Evolutionary conservation across 208 protist genomes (phyloP).

Genomic region (Acanthamoeba rhysodes): DNA sequence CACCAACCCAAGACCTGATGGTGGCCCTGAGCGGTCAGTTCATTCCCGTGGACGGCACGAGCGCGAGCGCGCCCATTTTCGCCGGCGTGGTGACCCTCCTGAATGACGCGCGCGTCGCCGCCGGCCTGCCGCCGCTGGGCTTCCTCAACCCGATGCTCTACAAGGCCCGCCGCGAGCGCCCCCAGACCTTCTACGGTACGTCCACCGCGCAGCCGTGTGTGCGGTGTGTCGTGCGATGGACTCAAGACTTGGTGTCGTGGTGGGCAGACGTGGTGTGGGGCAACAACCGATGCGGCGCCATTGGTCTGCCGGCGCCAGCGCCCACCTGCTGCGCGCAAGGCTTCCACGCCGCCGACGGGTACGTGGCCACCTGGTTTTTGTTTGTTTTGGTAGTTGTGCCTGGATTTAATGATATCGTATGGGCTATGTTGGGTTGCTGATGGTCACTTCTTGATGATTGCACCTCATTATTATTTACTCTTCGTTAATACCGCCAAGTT

Average conservation of each 20-base stretch:
- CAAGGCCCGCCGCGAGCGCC: conserved; percentile 43
- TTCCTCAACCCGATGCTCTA: conserved; percentile 57
- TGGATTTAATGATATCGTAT: neutral
- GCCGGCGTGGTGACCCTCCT: conserved; percentile 81
- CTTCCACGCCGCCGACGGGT: conserved; percentile 27
- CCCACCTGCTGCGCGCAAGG: conserved; percentile 43
- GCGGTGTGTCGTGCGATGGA: neutral
- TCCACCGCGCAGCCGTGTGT: neutral
- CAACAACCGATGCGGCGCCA: conserved; percentile 36
- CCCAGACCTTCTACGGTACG: conserved; percentile 55
- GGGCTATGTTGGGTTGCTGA: too few relatives aligned
- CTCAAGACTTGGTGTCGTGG: neutral
- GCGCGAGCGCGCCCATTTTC: conserved; percentile 76
- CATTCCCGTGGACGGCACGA: conserved; percentile 80
- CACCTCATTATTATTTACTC: neutral
- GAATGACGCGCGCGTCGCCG: conserved; percentile 23
- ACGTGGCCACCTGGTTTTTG: neutral
- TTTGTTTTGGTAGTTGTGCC: neutral
- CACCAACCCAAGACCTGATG: conserved; percentile 13
- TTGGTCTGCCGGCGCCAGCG: conserved; percentile 23
- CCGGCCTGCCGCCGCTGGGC: conserved; percentile 50
- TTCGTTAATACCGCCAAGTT: neutral
- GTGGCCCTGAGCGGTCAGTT: conserved; percentile 53
- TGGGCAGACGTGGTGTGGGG: conserved; percentile 38
- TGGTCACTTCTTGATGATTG: too few relatives aligned